Base-by-base conservation (phyloP, 202 grass and related monocot genomes). In the Schoenoplectus tabernaemontani region DNA sequence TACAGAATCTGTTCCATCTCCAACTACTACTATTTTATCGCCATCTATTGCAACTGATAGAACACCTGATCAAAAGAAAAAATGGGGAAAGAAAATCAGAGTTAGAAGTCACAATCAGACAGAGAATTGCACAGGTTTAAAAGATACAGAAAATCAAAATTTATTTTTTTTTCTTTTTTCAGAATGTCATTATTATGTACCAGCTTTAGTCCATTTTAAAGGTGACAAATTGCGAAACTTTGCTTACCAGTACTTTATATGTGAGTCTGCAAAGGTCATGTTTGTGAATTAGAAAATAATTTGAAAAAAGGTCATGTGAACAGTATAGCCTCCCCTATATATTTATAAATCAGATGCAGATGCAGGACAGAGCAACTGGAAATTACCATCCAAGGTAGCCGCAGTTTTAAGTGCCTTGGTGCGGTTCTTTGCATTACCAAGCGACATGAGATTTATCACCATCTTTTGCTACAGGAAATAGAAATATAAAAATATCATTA, bases 381-480 rank as follows among this genome's bases (percentile, higher is more conserved):
- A 46, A 59, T 67, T 79, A 91, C 92, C 92, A 16, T 84, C 56
- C 78, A 88, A 58, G 47, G 80, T 78, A 33, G 86, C 89, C 24
- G 84, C 85, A 19, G 89, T 78, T 83, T 87, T 84, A 53, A 95
- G 90, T 83, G 89, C 92, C 78, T 95, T 95, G 61, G 80, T 33
- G 57, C 59, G 88, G 59, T 87, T 91, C 84, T 72, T 91, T 79
- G 86, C 72, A 11, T 83, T 33, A 37, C 82, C 72, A 64, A 89
- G 64, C 2, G 58, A 70, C 51, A 93, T 57, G 48, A 51, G 48
- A 76, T 87, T 91, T 13, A 95, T 59, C 32, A 91, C 77, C 64
- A 95, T 77, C 85, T 95, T 95, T 91, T 95, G 92, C 92, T 91
- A 83, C 58, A 85, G 28, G 12, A 84, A 51, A 37, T 16, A 76